Conservation (phyloP, 805 yeast species). For the Pichia rugopelliculosa region DNA sequence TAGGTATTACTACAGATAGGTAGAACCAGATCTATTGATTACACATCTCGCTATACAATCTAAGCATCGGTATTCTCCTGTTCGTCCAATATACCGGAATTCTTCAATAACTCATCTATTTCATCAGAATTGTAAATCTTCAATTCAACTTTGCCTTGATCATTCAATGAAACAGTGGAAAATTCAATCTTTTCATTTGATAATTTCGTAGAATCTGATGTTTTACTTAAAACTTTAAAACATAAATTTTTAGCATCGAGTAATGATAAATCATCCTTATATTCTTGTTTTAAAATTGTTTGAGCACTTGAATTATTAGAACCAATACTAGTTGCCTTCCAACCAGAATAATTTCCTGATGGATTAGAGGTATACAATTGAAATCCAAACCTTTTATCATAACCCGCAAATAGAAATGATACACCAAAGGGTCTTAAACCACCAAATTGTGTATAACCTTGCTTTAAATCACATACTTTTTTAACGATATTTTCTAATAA, state of each 20-base stretch:
- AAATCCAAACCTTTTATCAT: constrained; percentile 81
- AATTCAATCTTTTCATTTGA: constrained; percentile 89
- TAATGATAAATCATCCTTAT: constrained; percentile 68
- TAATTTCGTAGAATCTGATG: constrained; percentile 82
- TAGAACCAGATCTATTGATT: background rate
- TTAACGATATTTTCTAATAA: constrained; percentile 91
- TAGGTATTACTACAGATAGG: too few relatives aligned
- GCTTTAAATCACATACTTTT: constrained; percentile 86
- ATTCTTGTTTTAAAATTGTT: constrained; percentile 90
- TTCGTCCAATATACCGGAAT: constrained; percentile 45
- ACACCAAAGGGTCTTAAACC: constrained; percentile 98
- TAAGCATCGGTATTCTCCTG: constrained; percentile 42
- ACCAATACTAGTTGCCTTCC: constrained; percentile 97
- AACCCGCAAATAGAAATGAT: constrained; percentile 91
- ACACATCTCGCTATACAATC: background rate
- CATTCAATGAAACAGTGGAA: constrained; percentile 59
- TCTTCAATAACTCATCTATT: constrained; percentile 65
- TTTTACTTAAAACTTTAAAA: constrained; percentile 83
- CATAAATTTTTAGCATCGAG: constrained; percentile 83
- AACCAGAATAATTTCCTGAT: constrained; percentile 94
- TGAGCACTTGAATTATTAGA: constrained; percentile 96
- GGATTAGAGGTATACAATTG: constrained; percentile 95
- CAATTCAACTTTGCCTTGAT: constrained; percentile 47
- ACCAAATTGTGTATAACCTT: constrained; percentile 98
- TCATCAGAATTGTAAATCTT: constrained; percentile 77